A percentile compares a stretch with the other conserved stretches of the same genome.
These are phyloP conservation scores for Psilocybe mexicana DNA, from an alignment of 1,284 basidiomycete genomes.

Conservation along the genomic window DNA sequence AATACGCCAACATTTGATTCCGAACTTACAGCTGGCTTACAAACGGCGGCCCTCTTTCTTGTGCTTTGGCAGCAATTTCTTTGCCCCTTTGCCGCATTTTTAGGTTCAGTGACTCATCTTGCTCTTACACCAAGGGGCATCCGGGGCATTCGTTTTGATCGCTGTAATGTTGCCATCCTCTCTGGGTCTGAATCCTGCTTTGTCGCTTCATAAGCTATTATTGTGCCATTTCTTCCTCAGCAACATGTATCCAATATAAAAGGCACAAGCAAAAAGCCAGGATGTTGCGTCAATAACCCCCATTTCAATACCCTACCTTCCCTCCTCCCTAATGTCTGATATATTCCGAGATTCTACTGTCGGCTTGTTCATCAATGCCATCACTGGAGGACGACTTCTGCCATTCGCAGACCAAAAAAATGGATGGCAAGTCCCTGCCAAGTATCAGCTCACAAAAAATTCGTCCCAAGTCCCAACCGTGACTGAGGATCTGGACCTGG, in stretches of 20 bases:
- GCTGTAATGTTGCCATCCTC: background rate
- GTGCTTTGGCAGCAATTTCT: too few relatives aligned
- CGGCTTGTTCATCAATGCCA: background rate
- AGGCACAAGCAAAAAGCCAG: background rate
- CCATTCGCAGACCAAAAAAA: background rate
- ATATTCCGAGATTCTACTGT: slow-evolving; percentile 2
- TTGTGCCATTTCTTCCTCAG: background rate
- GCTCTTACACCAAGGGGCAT: too few relatives aligned
- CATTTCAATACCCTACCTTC: background rate
- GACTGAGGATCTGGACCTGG: background rate
- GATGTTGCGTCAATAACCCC: background rate
- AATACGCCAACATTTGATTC: too few relatives aligned
- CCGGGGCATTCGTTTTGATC: background rate
- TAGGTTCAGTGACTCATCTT: too few relatives aligned
- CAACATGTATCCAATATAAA: background rate
- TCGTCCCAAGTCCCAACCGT: background rate
- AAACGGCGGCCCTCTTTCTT: too few relatives aligned
- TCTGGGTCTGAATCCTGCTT: background rate
- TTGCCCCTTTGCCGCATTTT: too few relatives aligned
- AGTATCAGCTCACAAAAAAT: background rate
- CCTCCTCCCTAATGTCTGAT: background rate
- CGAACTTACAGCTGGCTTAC: too few relatives aligned
- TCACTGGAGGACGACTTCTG: background rate
- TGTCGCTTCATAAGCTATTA: background rate
- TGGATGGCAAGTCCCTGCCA: background rate